Base-by-base conservation (phyloP, 2,329 filamentous ascomycete species). In the Sporothrix dimorphospora region DNA sequence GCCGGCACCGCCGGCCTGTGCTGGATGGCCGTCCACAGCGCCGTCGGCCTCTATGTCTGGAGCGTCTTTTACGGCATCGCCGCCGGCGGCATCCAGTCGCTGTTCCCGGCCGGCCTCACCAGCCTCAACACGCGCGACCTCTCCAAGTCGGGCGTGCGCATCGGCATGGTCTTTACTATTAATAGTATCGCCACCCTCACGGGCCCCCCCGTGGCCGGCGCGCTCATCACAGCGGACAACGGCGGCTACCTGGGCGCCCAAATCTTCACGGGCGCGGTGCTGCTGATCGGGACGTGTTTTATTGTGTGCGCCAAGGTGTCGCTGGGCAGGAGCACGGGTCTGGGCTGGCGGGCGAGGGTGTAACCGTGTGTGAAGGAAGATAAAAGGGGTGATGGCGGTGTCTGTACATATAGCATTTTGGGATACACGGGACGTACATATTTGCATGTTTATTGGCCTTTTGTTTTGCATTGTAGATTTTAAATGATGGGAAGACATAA, bases 81-180 rank as follows among this genome's bases (percentile, higher is more conserved):
- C 1, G 88, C 85, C 0, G 90, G 89, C 0, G 89, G 85, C 0
- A 87, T 92, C 63, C 90, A 92, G 79, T 85, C 86, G 7, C 78
- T 93, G 12, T 92, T 92, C 76, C 90, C 91, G 0, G 88, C 90
- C 0, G 87, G 86, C 0, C 76, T 91, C 55, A 86, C 85, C 67
- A 86, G 85, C 55, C 79, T 89, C 72, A 88, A 85, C 1, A 81
- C 81, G 3, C 40, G 47, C 5, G 86, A 89, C 76, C 79, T 85
- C 73, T 77, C 81, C 8, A 87, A 85, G 78, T 81, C 85, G 21
- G 87, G 87, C 0, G 85, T 86, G 2, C 79, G 87, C 9, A 87
- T 89, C 78, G 88, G 87, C 63, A 89, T 89, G 87, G 81, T 84
- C 0, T 89, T 89, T 61, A 87, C 85, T 0, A 84, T 88, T 67